phyloP scores from a whole-genome alignment of 176 grass and related monocot genomes.

The Eleusine coracana region DNA sequence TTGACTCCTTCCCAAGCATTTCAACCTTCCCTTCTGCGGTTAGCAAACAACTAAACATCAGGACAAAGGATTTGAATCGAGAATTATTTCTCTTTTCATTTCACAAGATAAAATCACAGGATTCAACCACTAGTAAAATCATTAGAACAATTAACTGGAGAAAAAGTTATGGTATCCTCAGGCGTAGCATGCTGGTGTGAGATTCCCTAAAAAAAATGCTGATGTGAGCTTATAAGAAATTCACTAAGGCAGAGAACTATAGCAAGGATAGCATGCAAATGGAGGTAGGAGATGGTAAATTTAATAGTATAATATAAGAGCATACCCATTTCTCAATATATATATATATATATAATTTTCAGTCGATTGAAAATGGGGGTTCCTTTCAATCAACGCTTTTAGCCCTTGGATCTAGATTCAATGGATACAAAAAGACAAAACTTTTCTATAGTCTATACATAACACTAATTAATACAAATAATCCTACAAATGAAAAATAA shows the following conservation, averaged over 20 bases:
- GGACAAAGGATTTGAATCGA: constrained; percentile 5
- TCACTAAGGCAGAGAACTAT: background rate
- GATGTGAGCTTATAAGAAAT: background rate
- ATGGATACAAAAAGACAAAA: no score
- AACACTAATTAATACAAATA: no score
- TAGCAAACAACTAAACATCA: constrained; percentile 42
- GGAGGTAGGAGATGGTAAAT: no score
- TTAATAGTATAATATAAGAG: background rate
- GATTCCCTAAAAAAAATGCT: background rate
- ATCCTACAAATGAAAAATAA: no score
- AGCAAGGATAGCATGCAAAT: background rate
- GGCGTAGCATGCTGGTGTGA: background rate
- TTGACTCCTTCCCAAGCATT: constrained; percentile 76
- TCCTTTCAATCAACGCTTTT: no score
- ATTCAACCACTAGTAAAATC: background rate
- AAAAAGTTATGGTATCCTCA: background rate
- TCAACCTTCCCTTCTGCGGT: constrained; percentile 87
- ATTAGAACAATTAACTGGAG: background rate
- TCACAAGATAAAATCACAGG: background rate
- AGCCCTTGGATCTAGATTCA: no score
- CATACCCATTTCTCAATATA: no score
- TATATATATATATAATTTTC: no score
- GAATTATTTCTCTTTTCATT: background rate
- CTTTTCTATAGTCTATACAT: no score
- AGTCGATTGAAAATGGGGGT: no score